Evolutionary conservation across 1,284 basidiomycete species (phyloP).

Genomic region (Cryptococcus neoformans): DNA sequence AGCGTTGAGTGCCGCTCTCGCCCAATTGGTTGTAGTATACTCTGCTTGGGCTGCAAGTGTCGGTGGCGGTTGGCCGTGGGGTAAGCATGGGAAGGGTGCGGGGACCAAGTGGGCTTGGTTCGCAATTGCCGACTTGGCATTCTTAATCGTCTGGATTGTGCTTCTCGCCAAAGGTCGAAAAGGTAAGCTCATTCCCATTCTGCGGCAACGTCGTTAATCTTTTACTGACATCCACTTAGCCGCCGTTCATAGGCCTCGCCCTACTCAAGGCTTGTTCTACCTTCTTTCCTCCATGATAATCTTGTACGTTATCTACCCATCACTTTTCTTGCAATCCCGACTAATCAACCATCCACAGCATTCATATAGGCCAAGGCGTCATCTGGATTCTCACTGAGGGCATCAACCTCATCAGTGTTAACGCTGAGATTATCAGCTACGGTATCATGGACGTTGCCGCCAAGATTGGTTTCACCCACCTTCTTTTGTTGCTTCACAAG

Average conservation of each 20-base stretch:
- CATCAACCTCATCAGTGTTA: conserved; percentile 34
- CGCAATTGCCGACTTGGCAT: conserved; percentile 29
- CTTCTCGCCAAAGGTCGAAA: conserved; percentile 35
- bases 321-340: too few relatives aligned
- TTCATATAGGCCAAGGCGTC: conserved; percentile 33
- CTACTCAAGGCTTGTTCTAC: conserved; percentile 36
- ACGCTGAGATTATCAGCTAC: conserved; percentile 45
- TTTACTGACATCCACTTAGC: conserved; percentile 11
- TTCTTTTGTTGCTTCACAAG: conserved; percentile 42
- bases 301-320: conserved; percentile 18
- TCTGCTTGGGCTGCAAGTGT: conserved; percentile 28
- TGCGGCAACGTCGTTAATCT: not conserved
- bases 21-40: conserved; percentile 37
- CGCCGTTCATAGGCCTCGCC: conserved; percentile 24
- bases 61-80: not conserved
- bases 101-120: conserved; percentile 34
- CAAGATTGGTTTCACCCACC: conserved; percentile 44
- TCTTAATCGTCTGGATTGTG: conserved; percentile 31
- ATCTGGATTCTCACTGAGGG: conserved; percentile 38
- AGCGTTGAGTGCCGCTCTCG: conserved; percentile 31
- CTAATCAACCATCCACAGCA: not conserved
- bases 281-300: conserved; percentile 31
- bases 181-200: conserved; percentile 21
- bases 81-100: conserved; percentile 16
- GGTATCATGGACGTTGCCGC: conserved; percentile 43